These are phyloP conservation scores for Flaveria floridana DNA, from an alignment of 140 eudicot species.

Conservation along the genomic window DNA sequence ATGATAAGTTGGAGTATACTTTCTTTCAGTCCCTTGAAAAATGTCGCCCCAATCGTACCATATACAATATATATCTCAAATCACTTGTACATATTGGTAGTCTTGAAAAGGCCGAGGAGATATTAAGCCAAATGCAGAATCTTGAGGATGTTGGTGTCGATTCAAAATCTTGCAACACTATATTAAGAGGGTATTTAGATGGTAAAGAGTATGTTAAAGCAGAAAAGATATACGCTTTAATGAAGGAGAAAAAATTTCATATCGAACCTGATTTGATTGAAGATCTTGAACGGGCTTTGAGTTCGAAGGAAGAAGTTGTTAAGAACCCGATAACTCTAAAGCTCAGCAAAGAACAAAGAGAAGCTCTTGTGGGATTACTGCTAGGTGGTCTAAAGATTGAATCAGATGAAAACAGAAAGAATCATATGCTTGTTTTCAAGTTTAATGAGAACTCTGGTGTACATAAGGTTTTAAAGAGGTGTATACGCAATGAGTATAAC, in stretches of 20 bases:
- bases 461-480: conserved; percentile 55
- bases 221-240: conserved; percentile 53
- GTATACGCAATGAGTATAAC: conserved; percentile 53
- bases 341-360: conserved; percentile 76
- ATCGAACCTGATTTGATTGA: conserved; percentile 58
- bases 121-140: conserved; percentile 67
- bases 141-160: conserved; percentile 65
- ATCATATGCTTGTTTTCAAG: conserved; percentile 50
- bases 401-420: conserved; percentile 54
- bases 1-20: conserved; percentile 59
- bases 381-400: conserved; percentile 72
- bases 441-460: conserved; percentile 48
- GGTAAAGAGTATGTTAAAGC: conserved; percentile 54
- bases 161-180: conserved; percentile 56
- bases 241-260: conserved; percentile 65
- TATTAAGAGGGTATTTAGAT: conserved; percentile 65
- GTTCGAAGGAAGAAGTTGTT: conserved; percentile 47
- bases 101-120: conserved; percentile 72
- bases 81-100: conserved; percentile 57
- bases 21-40: conserved; percentile 56
- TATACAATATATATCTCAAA: conserved; percentile 59
- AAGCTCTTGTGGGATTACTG: conserved; percentile 70
- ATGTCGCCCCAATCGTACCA: conserved; percentile 55
- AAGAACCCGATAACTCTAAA: conserved; percentile 47
- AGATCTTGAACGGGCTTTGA: conserved; percentile 53